Conservation (phyloP, 2,329 filamentous ascomycete species). For the Lasiodiplodia gonubiensis region DNA sequence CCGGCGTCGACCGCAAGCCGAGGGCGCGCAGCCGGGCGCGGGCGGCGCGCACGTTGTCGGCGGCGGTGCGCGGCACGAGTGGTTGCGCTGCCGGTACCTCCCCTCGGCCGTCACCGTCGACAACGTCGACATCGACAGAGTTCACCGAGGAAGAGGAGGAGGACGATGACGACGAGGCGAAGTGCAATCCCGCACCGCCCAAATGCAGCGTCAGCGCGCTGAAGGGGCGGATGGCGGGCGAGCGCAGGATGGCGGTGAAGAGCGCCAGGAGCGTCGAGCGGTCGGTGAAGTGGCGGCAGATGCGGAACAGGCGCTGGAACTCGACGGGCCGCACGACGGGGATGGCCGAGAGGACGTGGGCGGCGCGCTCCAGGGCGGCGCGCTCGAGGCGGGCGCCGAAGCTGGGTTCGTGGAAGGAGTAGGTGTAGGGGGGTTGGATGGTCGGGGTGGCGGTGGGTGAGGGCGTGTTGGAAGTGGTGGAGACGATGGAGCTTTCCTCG, state of each 20-base stretch:
- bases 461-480: neutral
- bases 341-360: slow-evolving; percentile 61
- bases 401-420: slow-evolving; percentile 66
- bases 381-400: slow-evolving; percentile 76
- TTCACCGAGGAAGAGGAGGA: too few species aligned
- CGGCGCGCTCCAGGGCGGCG: slow-evolving; percentile 66
- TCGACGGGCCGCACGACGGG: slow-evolving; percentile 35
- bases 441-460: neutral
- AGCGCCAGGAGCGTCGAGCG: slow-evolving; percentile 46
- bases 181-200: slow-evolving; percentile 36
- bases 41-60: neutral
- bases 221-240: slow-evolving; percentile 52
- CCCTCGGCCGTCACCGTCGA: neutral
- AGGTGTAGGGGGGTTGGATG: slow-evolving; percentile 53
- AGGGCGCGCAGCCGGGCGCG: neutral
- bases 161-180: neutral
- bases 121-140: too few species aligned
- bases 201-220: slow-evolving; percentile 66
- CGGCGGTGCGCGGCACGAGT: neutral
- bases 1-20: neutral
- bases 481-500: too few species aligned
- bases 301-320: slow-evolving; percentile 65
- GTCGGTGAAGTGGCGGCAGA: slow-evolving; percentile 66
- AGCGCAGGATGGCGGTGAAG: slow-evolving; percentile 48
- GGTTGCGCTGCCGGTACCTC: too few species aligned